Base-by-base conservation (phyloP, 1,284 basidiomycete genomes). In the Ceratobasidium sp. region DNA sequence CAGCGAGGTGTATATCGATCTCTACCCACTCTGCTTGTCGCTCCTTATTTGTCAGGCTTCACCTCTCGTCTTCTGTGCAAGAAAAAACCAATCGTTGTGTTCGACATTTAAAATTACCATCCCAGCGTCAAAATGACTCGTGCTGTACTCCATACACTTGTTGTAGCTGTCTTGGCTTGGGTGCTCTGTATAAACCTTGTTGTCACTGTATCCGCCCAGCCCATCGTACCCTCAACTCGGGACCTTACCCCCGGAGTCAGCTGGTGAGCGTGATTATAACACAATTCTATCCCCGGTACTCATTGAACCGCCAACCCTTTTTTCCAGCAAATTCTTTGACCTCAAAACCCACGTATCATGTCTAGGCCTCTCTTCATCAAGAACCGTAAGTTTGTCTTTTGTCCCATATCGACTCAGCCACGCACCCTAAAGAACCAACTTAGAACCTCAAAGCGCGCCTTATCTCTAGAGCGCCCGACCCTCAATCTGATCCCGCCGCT, bases 401-500 rank as follows among this genome's bases (percentile, higher is more conserved):
- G 10, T 15, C 12, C 10, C 38, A 17, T 62, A n/a, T n/a, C n/a
- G n/a, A n/a, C n/a, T 17, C 23, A 40, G 6, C 40, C 4, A 62
- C 59, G 9, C 44, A 13, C 13, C 13, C 13, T 46, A 46, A 28
- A 23, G 7, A 28, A 23, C 26, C 17, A 17, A 40, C n/a, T 38
- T 20, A 64, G 61, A 64, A 44, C 17, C 33, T 44, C 61, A 40
- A 40, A 64, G 61, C 15, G 44, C 61, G 40, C 40, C 61, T 64
- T 64, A 44, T 42, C 40, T 15, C 65, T 26, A 17, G 46, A 67
- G 46, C 65, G 44, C 46, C 65, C 48, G 26, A 46, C 44, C 23
- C 46, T 20, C 26, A 42, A 40, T 26, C 15, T 17, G 3, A 44
- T 9, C 12, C 17, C 26, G 13, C 23, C 6, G 48, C 64, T 17